Percentiles rank a stretch among this genome's conserved stretches.
Evolutionary conservation across 2,329 filamentous ascomycete species (phyloP).

Genomic region (Colletotrichum falcatum): DNA sequence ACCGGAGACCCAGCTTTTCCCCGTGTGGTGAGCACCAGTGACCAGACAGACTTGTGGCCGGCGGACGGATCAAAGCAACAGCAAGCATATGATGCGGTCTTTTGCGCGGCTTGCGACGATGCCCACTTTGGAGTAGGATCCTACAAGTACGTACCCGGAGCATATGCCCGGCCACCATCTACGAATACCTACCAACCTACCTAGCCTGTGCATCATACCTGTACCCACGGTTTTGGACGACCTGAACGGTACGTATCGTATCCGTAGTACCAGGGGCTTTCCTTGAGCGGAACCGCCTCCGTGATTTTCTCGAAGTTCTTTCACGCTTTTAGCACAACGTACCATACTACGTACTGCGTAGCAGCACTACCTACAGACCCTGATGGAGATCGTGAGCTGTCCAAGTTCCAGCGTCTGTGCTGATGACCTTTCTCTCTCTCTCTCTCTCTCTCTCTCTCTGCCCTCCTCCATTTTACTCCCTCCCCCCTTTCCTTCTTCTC

Average conservation of each 20-base stretch:
- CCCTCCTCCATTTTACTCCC: neutral
- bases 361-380: slow-evolving; percentile 15
- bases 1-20: slow-evolving; percentile 3
- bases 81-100: neutral
- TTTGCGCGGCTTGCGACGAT: neutral
- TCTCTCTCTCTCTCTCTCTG: neutral
- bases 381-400: slow-evolving; percentile 27
- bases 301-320: slow-evolving; percentile 26
- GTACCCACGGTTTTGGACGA: slow-evolving; percentile 9
- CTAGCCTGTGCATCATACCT: slow-evolving; percentile 12
- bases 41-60: slow-evolving; percentile 11
- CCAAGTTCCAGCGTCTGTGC: slow-evolving; percentile 21
- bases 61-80: neutral
- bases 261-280: slow-evolving; percentile 6
- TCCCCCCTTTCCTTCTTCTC: neutral
- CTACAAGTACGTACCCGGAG: neutral
- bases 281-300: slow-evolving; percentile 28
- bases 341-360: neutral
- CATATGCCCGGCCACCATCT: neutral
- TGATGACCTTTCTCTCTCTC: neutral
- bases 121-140: neutral
- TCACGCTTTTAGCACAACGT: slow-evolving; percentile 1
- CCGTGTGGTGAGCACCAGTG: slow-evolving; percentile 8
- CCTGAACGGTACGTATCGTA: slow-evolving; percentile 4
- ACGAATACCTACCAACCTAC: no score